A percentile compares a stretch with the other conserved stretches of the same genome.
Conservation (phyloP, 306 rosid genomes). For the Vigna hirtella region DNA sequence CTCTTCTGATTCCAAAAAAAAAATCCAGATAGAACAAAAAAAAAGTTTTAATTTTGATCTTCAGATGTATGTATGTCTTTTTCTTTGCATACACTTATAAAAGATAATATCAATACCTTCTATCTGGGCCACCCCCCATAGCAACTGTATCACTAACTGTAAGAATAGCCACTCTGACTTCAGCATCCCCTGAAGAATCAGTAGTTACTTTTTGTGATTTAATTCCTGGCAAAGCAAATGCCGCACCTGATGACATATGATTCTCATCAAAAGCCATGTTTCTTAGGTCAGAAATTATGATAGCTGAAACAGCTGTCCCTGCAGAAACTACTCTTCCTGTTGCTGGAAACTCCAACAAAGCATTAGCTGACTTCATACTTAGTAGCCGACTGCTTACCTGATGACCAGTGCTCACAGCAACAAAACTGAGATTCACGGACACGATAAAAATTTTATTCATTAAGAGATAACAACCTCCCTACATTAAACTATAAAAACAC, state of each 20-base stretch:
- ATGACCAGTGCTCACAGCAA: slow-evolving; percentile 91
- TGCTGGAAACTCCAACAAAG: slow-evolving; percentile 87
- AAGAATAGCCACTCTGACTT: slow-evolving; percentile 75
- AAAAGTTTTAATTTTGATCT: not conserved
- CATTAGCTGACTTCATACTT: slow-evolving; percentile 91
- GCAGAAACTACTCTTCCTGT: slow-evolving; percentile 62
- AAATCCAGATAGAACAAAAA: slow-evolving; percentile 21
- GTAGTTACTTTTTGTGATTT: slow-evolving; percentile 44
- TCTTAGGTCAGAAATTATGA: slow-evolving; percentile 72
- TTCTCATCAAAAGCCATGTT: slow-evolving; percentile 37
- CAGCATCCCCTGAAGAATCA: slow-evolving; percentile 51
- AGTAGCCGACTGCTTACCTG: slow-evolving; percentile 89
- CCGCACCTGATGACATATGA: slow-evolving; percentile 42
- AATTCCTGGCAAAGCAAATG: slow-evolving; percentile 42
- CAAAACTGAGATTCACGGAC: slow-evolving; percentile 67
- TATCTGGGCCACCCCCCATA: slow-evolving; percentile 86
- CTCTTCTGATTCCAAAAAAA: slow-evolving; percentile 23
- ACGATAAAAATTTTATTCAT: slow-evolving; percentile 19
- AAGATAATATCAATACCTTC: slow-evolving; percentile 66
- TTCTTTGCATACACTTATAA: slow-evolving; percentile 13
- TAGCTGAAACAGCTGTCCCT: slow-evolving; percentile 71
- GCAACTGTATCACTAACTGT: slow-evolving; percentile 97
- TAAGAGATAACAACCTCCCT: not conserved
- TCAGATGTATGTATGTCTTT: slow-evolving; percentile 1
- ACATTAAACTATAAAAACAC: not conserved